Evolutionary conservation across 2,329 filamentous ascomycete species (phyloP).

Genomic region (Xylariaceae sp.): DNA sequence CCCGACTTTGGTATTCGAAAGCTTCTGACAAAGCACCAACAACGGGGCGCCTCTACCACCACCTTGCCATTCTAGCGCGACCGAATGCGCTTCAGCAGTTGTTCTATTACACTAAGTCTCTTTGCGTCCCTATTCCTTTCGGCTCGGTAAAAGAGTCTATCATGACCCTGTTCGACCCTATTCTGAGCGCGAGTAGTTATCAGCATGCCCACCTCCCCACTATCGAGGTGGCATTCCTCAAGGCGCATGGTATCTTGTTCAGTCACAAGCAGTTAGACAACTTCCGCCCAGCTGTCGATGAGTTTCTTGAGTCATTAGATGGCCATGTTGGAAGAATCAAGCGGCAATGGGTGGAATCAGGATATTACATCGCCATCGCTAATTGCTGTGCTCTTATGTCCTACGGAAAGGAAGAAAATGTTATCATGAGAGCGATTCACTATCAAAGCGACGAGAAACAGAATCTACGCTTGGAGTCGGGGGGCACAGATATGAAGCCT

Average conservation of each 20-base stretch:
- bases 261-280: conserved; percentile 55
- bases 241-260: conserved; percentile 70
- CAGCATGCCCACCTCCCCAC: conserved; percentile 47
- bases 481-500: conserved; percentile 24
- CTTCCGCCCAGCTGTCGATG: conserved; percentile 51
- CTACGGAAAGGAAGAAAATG: conserved; percentile 59
- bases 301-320: conserved; percentile 63
- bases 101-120: conserved; percentile 73
- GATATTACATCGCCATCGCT: conserved; percentile 64
- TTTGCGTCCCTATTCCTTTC: conserved; percentile 74
- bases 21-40: conserved; percentile 78
- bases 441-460: conserved; percentile 40
- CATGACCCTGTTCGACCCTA: conserved; percentile 70
- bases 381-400: conserved; percentile 60
- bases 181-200: conserved; percentile 47
- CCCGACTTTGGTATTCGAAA: conserved; percentile 82
- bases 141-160: conserved; percentile 72
- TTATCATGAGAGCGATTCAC: conserved; percentile 51
- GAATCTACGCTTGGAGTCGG: conserved; percentile 32
- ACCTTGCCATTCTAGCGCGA: conserved; percentile 79
- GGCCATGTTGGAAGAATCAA: conserved; percentile 60
- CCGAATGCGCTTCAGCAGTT: conserved; percentile 74
- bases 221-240: conserved; percentile 68
- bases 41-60: conserved; percentile 84
- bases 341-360: conserved; percentile 59